Evolutionary conservation across 805 yeast species (phyloP), one percentile per base, ranked within the genome.

Genomic region (Wickerhamomyces ciferrii): DNA sequence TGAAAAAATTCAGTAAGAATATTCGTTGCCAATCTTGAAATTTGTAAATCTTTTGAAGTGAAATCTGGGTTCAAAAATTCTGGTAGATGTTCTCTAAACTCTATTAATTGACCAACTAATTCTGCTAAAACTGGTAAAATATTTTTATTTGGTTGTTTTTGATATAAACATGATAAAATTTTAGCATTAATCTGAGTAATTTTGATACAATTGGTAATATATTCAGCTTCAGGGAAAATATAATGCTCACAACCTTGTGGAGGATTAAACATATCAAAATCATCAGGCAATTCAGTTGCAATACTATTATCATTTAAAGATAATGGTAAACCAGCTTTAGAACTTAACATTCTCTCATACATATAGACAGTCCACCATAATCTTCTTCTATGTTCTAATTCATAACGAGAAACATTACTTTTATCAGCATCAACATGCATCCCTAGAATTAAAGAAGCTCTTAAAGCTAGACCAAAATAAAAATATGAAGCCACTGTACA

Each of bases 301-400:
- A 91, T 84, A 49, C 92, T 86, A 48, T 84, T 87, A 59, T 86
- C 94, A 0, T 94, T 83, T 48, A 91, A 76, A 44, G 88, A 80
- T 39, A 86, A 62, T 0, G 95, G 95, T 23, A 86, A 65, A 1
- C 95, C 95, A 0, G 91, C 91, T 57, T 86, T 86, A 13, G 91
- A 83, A 7, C 89, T 83, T 37, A 86, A 65, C 92, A 86, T 85
- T 62, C 92, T 67, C 66, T 90, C 97, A 54, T 87, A 78, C 63
- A 83, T 79, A 65, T 87, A 89, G 29, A 84, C 81, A 38, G 90
- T 83, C 97, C 97, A 90, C 70, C 92, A 90, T 32, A 88, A 65
- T 48, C 91, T 76, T 59, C 96, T 76, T 43, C 96, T 74, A 62
- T 87, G 90, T 53, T 91, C 96, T 53, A 85, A 81, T 69, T 84